These are phyloP conservation scores for Shiraia sp. DNA, from an alignment of 2,329 filamentous ascomycete genomes.

Conservation along the genomic window DNA sequence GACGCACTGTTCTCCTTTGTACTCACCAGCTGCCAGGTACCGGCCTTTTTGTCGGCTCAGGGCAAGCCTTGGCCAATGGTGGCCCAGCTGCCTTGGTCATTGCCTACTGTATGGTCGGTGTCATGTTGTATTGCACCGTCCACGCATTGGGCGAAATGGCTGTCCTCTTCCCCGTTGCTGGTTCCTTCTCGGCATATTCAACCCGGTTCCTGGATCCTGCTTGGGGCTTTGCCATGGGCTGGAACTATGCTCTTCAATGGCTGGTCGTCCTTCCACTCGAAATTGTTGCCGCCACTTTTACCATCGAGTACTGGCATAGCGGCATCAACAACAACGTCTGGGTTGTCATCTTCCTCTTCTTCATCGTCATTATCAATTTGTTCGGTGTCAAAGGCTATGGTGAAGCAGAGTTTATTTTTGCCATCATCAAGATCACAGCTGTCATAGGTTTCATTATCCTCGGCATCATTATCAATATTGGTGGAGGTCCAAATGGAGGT, in stretches of 20 bases:
- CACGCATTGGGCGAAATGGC: slow-evolving; percentile 91
- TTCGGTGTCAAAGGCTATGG: slow-evolving; percentile 79
- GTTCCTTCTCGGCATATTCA: slow-evolving; percentile 89
- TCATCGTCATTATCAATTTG: slow-evolving; percentile 77
- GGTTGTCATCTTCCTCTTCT: slow-evolving; percentile 76
- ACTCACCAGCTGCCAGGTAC: slow-evolving; percentile 35
- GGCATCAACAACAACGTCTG: slow-evolving; percentile 62
- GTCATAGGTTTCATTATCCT: slow-evolving; percentile 89
- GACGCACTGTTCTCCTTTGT: slow-evolving; percentile 5
- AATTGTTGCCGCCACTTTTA: slow-evolving; percentile 84
- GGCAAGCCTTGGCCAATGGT: slow-evolving; percentile 44
- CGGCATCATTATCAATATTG: slow-evolving; percentile 82
- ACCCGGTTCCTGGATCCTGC: slow-evolving; percentile 91
- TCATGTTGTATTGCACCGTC: slow-evolving; percentile 90
- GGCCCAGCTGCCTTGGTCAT: slow-evolving; percentile 45
- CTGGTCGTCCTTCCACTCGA: slow-evolving; percentile 81
- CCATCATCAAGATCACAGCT: slow-evolving; percentile 81
- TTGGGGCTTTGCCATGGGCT: slow-evolving; percentile 94
- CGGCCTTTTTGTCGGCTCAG: slow-evolving; percentile 83
- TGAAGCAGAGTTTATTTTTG: slow-evolving; percentile 87
- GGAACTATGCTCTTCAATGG: slow-evolving; percentile 93
- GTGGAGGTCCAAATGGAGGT: slow-evolving; percentile 62
- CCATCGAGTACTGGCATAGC: slow-evolving; percentile 76
- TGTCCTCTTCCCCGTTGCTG: slow-evolving; percentile 86
- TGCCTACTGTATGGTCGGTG: slow-evolving; percentile 65